Evolutionary conservation across 2,329 filamentous ascomycete genomes (phyloP).

Genomic region (Aspergillus transmontanensis): DNA sequence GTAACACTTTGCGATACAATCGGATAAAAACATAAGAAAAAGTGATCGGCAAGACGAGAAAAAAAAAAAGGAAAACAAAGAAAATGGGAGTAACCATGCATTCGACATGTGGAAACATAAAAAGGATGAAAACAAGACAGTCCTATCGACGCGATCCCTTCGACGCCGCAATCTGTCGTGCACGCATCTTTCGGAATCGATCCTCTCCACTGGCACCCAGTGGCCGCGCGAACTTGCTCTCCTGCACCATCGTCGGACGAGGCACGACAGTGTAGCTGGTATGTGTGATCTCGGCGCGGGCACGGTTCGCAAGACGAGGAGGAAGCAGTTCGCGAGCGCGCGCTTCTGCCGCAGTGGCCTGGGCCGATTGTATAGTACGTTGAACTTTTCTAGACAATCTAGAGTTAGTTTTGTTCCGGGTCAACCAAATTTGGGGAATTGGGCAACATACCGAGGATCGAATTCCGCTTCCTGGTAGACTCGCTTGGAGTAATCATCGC

Average conservation of each 20-base stretch:
- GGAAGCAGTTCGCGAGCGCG: constrained; percentile 56
- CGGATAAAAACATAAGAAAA: not conserved
- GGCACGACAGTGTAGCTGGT: constrained; percentile 66
- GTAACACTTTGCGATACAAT: not conserved
- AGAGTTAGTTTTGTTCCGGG: not conserved
- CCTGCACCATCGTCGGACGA: constrained; percentile 54
- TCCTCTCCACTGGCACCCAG: constrained; percentile 51
- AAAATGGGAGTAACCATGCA: not conserved
- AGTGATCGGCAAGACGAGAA: not conserved
- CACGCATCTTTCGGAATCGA: constrained; percentile 52
- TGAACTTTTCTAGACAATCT: constrained; percentile 36
- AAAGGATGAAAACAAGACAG: constrained; percentile 3
- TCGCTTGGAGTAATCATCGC: constrained; percentile 91
- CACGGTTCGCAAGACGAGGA: constrained; percentile 58
- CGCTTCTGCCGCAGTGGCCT: constrained; percentile 51
- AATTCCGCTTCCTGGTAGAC: constrained; percentile 61
- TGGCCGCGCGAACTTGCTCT: constrained; percentile 50
- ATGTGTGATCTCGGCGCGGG: constrained; percentile 60
- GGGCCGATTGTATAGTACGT: constrained; percentile 34
- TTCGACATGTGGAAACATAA: constrained; percentile 1
- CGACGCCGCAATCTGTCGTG: constrained; percentile 46
- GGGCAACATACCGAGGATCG: constrained; percentile 54
- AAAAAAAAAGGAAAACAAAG: not conserved
- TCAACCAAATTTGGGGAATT: constrained; percentile 17
- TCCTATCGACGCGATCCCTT: constrained; percentile 43